Evolutionary conservation across 2,329 filamentous ascomycete species (phyloP), one percentile per base, ranked within the genome.

Genomic region (Nemania sp.): DNA sequence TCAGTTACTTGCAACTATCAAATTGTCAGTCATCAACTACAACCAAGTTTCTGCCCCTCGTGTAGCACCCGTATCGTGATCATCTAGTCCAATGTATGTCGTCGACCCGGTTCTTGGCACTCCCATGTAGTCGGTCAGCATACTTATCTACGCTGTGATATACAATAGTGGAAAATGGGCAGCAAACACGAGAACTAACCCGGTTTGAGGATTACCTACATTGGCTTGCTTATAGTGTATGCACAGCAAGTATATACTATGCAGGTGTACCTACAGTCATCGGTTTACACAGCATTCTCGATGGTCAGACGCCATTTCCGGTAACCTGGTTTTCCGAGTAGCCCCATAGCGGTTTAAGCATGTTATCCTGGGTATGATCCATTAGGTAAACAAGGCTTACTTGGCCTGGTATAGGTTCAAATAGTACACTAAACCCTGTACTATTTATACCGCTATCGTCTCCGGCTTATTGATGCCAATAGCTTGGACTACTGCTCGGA

Each of bases 261-360:
- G 28, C 22, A 17, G 22, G 39, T 23, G 39, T 39, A 39, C 36
- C 36, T 39, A 39, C 36, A 39, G 47, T 24, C 33, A 36, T 41
- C 37, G 24, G 39, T 37, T 33, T 49, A 40, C 33, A 39, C 19
- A 4, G 34, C 34, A 15, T 8, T 33, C 28, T 17, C 31, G 41
- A 45, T 24, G 19, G 30, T 41, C 46, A 50, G 40, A 42, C 30
- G 41, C 39, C 47, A 49, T 51, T 51, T 51, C 52, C 52, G 47
- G 48, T 47, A 43, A 51, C 52, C 52, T 51, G 52, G 52, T 47
- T 55, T 47, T 19, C 30, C 36, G 23, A 50, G 23, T 31, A 30
- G 24, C 40, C 39, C 31, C 33, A 31, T 44, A n/a, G 22, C 30
- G 15, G 30, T 43, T 23, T 14, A n/a, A n/a, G n/a, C n/a, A n/a